These are phyloP conservation scores for Hyphopichia khmerensis DNA, from an alignment of 1,139 yeast genomes.

Conservation along the genomic window DNA sequence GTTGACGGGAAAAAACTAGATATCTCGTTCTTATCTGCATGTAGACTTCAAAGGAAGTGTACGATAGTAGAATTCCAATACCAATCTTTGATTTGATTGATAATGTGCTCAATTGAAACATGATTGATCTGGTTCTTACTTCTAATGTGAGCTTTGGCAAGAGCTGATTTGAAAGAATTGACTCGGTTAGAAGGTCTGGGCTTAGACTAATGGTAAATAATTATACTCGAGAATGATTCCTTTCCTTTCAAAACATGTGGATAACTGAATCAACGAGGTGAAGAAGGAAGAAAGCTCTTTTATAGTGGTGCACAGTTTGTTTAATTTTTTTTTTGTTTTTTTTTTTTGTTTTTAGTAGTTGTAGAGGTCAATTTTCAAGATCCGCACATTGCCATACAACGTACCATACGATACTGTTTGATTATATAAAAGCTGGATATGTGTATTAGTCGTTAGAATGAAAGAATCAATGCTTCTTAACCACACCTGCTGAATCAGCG, in stretches of 20 bases:
- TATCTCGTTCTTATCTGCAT: slow-evolving; percentile 55
- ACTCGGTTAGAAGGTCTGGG: too few species aligned
- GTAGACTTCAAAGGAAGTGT: slow-evolving; percentile 67
- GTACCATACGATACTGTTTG: neutral
- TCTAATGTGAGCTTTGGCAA: too few species aligned
- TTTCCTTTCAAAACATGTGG: too few species aligned
- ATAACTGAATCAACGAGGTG: too few species aligned
- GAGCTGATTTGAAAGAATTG: too few species aligned
- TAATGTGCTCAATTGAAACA: slow-evolving; percentile 5
- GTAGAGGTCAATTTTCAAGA: neutral
- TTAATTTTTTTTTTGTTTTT: neutral
- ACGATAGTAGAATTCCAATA: slow-evolving; percentile 56
- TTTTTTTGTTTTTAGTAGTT: neutral
- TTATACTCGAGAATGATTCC: too few species aligned
- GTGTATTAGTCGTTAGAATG: too few species aligned
- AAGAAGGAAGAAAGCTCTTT: too few species aligned
- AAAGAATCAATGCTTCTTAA: slow-evolving; percentile 68
- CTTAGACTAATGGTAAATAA: too few species aligned
- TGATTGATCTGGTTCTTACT: neutral
- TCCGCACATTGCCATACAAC: neutral
- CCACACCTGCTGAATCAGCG: slow-evolving; percentile 88
- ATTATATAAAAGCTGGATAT: neutral
- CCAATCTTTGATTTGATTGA: slow-evolving; percentile 41
- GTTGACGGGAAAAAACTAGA: slow-evolving; percentile 54
- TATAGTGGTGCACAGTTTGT: too few species aligned